Conservation (phyloP, 2,329 filamentous ascomycete species). For the Ambrosiella xylebori region DNA sequence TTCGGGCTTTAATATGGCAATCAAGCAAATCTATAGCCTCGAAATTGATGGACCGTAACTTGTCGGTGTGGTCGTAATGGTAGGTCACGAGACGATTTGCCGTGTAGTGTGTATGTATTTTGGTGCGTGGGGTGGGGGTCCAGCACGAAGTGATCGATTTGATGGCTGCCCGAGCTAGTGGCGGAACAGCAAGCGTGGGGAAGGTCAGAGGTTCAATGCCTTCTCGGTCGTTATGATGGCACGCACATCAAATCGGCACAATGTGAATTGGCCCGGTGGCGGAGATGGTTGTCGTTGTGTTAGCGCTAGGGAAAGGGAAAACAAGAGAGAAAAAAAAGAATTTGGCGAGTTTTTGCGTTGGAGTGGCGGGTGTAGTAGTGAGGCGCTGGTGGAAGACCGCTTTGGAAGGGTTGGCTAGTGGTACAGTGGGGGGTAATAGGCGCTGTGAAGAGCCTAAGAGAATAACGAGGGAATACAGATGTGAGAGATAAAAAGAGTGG, state of each 20-base stretch:
- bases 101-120: neutral
- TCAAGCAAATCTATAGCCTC: neutral
- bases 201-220: neutral
- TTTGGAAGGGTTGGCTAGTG: neutral
- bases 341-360: neutral
- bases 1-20: neutral
- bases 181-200: neutral
- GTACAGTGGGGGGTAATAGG: neutral
- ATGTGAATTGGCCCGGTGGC: neutral
- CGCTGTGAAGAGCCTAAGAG: neutral
- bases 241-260: conserved; percentile 1
- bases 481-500: neutral
- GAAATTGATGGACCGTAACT: too few relatives aligned
- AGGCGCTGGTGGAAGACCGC: neutral
- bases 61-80: neutral
- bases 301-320: neutral
- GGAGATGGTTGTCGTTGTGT: neutral
- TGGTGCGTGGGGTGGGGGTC: neutral
- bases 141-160: neutral
- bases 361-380: neutral
- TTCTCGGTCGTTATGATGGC: neutral
- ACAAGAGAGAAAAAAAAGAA: neutral
- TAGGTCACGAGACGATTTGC: neutral
- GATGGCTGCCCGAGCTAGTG: neutral
- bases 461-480: neutral